A percentile compares a stretch with the other conserved stretches of the same genome.
Conservation (phyloP, 2,329 filamentous ascomycete species). For the Fusarium kyushuense region DNA sequence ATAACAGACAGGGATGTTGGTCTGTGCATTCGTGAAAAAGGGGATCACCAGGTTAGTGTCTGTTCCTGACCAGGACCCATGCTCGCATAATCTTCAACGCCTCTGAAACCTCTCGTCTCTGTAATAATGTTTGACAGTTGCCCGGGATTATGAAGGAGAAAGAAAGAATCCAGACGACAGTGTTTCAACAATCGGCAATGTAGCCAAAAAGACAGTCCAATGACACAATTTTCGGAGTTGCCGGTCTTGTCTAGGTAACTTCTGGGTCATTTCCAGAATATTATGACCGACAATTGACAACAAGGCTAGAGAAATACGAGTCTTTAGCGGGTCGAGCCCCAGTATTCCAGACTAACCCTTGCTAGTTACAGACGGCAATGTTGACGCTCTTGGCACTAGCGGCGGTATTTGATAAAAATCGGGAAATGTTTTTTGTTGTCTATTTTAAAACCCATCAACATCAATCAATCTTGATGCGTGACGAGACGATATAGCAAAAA, state of each 20-base stretch:
- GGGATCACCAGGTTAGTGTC: background rate
- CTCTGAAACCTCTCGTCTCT: background rate
- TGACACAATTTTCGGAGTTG: background rate
- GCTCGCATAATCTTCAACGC: background rate
- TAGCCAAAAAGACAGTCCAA: background rate
- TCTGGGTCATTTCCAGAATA: background rate
- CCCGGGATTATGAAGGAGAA: fast-evolving
- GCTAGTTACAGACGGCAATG: background rate
- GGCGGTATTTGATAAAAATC: conserved; percentile 2
- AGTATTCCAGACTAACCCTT: background rate
- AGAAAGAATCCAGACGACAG: background rate
- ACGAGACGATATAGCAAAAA: background rate
- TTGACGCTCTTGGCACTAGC: background rate
- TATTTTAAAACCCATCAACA: background rate
- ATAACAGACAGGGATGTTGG: background rate
- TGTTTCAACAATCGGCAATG: background rate
- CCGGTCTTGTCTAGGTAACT: background rate
- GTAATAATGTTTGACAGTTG: background rate
- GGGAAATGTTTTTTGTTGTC: background rate
- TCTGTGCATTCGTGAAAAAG: background rate
- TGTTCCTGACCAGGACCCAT: background rate
- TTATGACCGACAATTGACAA: background rate
- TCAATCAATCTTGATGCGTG: background rate
- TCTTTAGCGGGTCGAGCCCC: background rate
- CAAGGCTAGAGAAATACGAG: background rate